These are phyloP conservation scores for Glebionis coronaria DNA, from an alignment of 129 eudicot species.

Conservation along the genomic window DNA sequence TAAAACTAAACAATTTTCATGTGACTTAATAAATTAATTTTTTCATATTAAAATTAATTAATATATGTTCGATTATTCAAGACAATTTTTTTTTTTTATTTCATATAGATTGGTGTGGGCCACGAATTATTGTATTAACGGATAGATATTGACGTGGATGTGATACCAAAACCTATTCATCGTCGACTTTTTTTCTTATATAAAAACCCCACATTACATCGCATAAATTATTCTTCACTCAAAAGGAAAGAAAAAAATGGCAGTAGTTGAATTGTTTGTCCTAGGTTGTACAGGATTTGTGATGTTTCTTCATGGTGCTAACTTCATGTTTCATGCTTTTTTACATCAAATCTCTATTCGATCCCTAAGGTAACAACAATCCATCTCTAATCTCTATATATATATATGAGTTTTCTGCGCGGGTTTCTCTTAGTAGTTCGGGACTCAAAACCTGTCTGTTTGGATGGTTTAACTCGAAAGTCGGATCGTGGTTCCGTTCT, in stretches of 20 bases:
- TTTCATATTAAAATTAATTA: no score
- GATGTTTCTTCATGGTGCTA: constrained; percentile 65
- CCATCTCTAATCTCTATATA: neutral
- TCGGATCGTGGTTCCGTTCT: no score
- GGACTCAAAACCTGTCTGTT: no score
- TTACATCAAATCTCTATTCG: constrained; percentile 47
- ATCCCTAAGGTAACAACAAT: constrained; percentile 49
- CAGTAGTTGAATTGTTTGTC: constrained; percentile 46
- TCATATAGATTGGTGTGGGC: neutral
- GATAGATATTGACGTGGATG: constrained; percentile 1
- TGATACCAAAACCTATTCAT: neutral
- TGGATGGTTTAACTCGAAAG: no score
- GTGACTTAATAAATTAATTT: no score
- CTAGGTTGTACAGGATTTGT: constrained; percentile 66
- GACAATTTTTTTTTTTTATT: no score
- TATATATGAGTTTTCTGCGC: no score
- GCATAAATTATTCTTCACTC: neutral
- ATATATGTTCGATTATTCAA: no score
- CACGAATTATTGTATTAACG: constrained; percentile 3
- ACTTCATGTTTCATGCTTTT: constrained; percentile 66
- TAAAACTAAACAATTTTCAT: no score
- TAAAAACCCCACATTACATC: neutral
- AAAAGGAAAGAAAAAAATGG: constrained; percentile 15
- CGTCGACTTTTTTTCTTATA: neutral
- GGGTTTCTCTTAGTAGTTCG: no score